Percentiles rank a stretch among this genome's conserved stretches.
These are phyloP conservation scores for Singerocomus rubriflavus DNA, from an alignment of 1,284 basidiomycete species.

Conservation along the genomic window DNA sequence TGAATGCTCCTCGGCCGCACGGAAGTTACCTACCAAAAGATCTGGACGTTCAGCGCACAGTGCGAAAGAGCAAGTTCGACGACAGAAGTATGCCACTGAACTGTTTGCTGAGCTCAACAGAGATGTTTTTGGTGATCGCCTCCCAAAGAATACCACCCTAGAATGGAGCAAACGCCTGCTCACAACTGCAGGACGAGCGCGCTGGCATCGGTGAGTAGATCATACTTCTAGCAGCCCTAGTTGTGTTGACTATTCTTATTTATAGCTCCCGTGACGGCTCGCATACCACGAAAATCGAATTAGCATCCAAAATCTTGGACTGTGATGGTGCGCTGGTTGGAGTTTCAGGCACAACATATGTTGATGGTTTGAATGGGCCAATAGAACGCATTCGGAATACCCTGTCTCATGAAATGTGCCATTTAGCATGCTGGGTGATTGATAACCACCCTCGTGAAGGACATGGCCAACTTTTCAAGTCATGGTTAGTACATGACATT, in stretches of 20 bases:
- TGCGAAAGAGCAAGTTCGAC: slow-evolving; percentile 43
- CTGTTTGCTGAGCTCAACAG: slow-evolving; percentile 83
- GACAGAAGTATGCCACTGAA: slow-evolving; percentile 54
- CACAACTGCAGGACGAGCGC: slow-evolving; percentile 77
- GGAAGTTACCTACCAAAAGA: slow-evolving; percentile 29
- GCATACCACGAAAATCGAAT: slow-evolving; percentile 61
- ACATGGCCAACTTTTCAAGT: slow-evolving; percentile 68
- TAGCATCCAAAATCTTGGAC: slow-evolving; percentile 77
- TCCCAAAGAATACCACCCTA: slow-evolving; percentile 64
- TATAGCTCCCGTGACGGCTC: slow-evolving; percentile 49
- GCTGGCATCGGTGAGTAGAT: slow-evolving; percentile 54
- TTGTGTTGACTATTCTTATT: slow-evolving; percentile 26
- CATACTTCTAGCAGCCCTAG: neutral
- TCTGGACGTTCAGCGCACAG: slow-evolving; percentile 36
- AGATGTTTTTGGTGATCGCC: slow-evolving; percentile 68
- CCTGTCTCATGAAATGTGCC: slow-evolving; percentile 85
- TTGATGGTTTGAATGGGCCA: neutral
- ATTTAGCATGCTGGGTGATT: slow-evolving; percentile 80
- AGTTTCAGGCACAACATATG: neutral
- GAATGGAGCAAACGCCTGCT: slow-evolving; percentile 72
- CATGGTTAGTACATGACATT: slow-evolving; percentile 48
- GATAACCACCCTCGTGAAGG: slow-evolving; percentile 61
- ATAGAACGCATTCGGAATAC: slow-evolving; percentile 75
- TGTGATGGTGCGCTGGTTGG: slow-evolving; percentile 49
- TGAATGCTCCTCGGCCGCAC: slow-evolving; percentile 10